Base-by-base conservation (phyloP, 768 basidiomycete species). In the Macrolepiota fuliginosa region DNA sequence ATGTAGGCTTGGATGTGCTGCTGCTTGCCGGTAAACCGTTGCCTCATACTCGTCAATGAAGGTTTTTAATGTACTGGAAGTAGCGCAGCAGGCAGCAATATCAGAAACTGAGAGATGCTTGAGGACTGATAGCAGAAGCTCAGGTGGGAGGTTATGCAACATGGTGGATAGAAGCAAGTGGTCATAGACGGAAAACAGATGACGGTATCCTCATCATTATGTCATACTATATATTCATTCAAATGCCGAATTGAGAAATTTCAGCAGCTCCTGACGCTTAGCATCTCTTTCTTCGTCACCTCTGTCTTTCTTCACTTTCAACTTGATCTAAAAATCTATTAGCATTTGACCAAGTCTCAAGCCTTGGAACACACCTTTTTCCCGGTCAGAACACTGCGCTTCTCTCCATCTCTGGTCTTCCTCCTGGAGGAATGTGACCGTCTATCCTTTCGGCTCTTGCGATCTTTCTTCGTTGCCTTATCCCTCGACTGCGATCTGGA, bases 221-320 rank as follows among this genome's bases (percentile, higher is more conserved):
- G 54, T 61, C 60, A 61, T 61, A 54, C 45, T n/a, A n/a, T n/a
- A 22, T 49, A 46, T 45, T 67, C 54, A 77, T 55, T 75, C 77
- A 64, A 72, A 83, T 12, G 84, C 78, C 29, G 84, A 80, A 65
- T 87, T 87, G 63, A 87, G 66, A 65, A 87, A 87, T 58, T 78
- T 74, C 15, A 87, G 66, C 59, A 86, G 67, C 65, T 82, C 78
- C 70, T 78, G 67, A 42, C 85, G 75, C 59, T 87, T 86, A 19
- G 77, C 79, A 62, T 87, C 86, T 64, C 83, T 73, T 66, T 84
- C 84, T 42, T 80, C 70, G 62, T 87, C 86, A 19, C 72, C 79
- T 45, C 80, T 81, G 56, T 84, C 83, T 66, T 83, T 85, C 74
- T 82, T 83, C 12, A 87, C 82, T 69, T 85, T 87, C 45, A 87